A percentile compares a stretch with the other conserved stretches of the same genome.
phyloP scores from a whole-genome alignment of 2,329 filamentous ascomycete species.

The Claviceps fusiformis region DNA sequence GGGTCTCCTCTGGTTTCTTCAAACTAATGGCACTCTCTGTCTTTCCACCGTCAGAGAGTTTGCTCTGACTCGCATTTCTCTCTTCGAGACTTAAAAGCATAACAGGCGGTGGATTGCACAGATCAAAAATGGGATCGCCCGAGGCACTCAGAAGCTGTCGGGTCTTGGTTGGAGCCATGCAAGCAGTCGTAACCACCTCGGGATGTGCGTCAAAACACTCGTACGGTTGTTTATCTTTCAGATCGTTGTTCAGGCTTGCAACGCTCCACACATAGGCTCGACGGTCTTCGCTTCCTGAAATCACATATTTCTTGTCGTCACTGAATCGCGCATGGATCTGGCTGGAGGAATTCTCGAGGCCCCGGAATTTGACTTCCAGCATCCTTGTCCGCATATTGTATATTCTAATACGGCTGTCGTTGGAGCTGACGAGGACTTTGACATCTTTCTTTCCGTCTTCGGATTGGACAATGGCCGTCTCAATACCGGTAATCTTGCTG shows the following conservation, averaged over 20 bases:
- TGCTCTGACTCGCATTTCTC: constrained; percentile 28
- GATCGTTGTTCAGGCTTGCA: constrained; percentile 38
- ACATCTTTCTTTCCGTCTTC: constrained; percentile 44
- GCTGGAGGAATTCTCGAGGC: constrained; percentile 77
- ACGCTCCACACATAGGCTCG: constrained; percentile 80
- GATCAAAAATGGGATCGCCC: constrained; percentile 85
- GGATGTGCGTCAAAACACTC: constrained; percentile 88
- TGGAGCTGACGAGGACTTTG: constrained; percentile 83
- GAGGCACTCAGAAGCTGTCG: constrained; percentile 66
- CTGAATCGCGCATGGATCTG: constrained; percentile 86
- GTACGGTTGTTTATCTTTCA: constrained; percentile 66
- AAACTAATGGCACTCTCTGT: constrained; percentile 17
- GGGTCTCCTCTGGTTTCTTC: constrained; percentile 51
- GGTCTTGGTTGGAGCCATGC: constrained; percentile 70
- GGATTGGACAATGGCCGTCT: constrained; percentile 49
- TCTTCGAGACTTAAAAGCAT: constrained; percentile 66
- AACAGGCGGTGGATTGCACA: constrained; percentile 89
- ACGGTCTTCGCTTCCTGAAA: constrained; percentile 85
- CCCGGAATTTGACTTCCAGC: constrained; percentile 79
- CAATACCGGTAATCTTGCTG: constrained; percentile 93
- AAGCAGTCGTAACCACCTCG: constrained; percentile 75
- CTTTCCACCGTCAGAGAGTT: constrained; percentile 23
- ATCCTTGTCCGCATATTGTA: constrained; percentile 80
- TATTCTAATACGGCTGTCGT: constrained; percentile 81
- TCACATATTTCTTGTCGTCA: constrained; percentile 73